Evolutionary conservation across 805 yeast genomes (phyloP), one percentile per base, ranked within the genome.

Genomic region (Metschnikowia noctiluminum): DNA sequence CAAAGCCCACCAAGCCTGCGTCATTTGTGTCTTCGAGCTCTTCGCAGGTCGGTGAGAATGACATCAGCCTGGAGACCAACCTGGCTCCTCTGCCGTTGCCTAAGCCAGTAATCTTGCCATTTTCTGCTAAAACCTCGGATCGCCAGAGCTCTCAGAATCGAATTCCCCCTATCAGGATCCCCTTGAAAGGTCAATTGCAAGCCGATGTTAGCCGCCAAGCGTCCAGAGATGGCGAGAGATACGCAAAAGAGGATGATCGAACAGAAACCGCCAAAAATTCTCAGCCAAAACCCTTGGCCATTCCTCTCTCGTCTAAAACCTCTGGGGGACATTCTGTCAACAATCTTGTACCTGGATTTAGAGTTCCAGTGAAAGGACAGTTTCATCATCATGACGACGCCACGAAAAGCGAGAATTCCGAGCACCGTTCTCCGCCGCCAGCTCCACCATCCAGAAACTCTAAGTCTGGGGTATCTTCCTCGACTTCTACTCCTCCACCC

Each of bases 371-470:
- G 21, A 21, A 21, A 21, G 21, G 21, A 21, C 21, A 21, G 21
- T 21, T 21, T 21, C 21, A 21, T 21, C 21, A 21, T 21, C 21
- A 21, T 21, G 34, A 31, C 6, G 34, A 31, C 13, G 11, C 34
- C 13, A 6, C 34, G 3, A 10, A 11, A 13, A 31, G 13, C 13
- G 13, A 31, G 14, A 39, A 51, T 47, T 9, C 69, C 11, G 30
- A 26, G 8, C 43, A 35, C n/a, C n/a, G 71, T 10, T 62, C 66
- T 2, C 68, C 71, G 2, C 65, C 72, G 6, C 66, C 66, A 6
- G 48, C 68, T 4, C 60, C 70, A 42, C 55, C 43, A 44, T 51
- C 49, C 49, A 38, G 38, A 3, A 46, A 46, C 16, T 42, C 49
- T 10, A 35, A 11, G 28, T 28, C 54, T 58, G 21, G 39, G 4